Evolutionary conservation across 2,329 filamentous ascomycete genomes (phyloP).

Genomic region (Venturiaceae sp.): DNA sequence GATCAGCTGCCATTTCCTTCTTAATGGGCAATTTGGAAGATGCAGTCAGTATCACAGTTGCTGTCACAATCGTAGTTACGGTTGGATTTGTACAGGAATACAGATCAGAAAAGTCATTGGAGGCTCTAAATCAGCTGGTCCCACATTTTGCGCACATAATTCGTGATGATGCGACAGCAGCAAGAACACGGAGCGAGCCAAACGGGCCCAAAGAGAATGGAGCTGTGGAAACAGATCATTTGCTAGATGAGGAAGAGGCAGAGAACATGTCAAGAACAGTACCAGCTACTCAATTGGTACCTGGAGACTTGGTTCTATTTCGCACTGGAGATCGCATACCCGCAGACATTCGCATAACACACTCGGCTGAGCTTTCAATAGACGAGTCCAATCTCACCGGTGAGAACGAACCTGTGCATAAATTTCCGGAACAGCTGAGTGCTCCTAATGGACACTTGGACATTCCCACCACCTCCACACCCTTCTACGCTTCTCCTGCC

Average conservation of each 20-base stretch:
- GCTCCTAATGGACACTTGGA: slow-evolving; percentile 10
- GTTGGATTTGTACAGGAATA: slow-evolving; percentile 98
- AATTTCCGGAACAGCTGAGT: slow-evolving; percentile 56
- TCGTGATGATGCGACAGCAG: slow-evolving; percentile 37
- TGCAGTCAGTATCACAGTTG: slow-evolving; percentile 88
- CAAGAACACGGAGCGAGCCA: slow-evolving; percentile 15
- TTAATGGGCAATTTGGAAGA: slow-evolving; percentile 91
- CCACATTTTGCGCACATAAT: slow-evolving; percentile 96
- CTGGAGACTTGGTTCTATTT: slow-evolving; percentile 87
- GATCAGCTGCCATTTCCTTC: slow-evolving; percentile 79
- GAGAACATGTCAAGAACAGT: slow-evolving; percentile 75
- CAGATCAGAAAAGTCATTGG: slow-evolving; percentile 91
- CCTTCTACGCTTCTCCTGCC: slow-evolving; percentile 49
- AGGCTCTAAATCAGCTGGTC: slow-evolving; percentile 86
- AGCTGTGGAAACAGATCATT: slow-evolving; percentile 34
- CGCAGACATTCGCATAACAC: slow-evolving; percentile 88
- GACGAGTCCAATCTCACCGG: slow-evolving; percentile 96
- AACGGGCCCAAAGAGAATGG: slow-evolving; percentile 14
- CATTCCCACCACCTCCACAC: slow-evolving; percentile 19
- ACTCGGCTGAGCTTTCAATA: slow-evolving; percentile 80
- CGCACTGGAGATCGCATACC: slow-evolving; percentile 94
- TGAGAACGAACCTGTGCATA: slow-evolving; percentile 85
- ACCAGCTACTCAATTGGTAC: slow-evolving; percentile 77
- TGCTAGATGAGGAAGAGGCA: slow-evolving; percentile 48
- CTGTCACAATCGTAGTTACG: slow-evolving; percentile 91